Evolutionary conservation across 768 basidiomycete genomes (phyloP), one percentile per base, ranked within the genome.

Genomic region (Collybia sp.): DNA sequence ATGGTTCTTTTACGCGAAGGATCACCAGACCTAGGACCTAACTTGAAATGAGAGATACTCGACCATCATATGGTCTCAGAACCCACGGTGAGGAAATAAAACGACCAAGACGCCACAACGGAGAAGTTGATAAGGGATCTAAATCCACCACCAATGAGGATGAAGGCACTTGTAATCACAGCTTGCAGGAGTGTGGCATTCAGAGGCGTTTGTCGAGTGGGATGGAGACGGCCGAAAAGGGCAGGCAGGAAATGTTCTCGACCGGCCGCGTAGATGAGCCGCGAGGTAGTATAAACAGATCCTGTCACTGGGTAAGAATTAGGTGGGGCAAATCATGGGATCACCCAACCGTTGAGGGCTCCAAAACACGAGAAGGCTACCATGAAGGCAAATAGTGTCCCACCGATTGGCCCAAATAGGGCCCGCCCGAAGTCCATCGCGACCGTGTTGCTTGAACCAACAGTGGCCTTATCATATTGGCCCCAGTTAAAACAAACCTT

Each of bases 311-410:
- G 42, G 51, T 47, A 49, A 44, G 45, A 30, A 35, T 47, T 37
- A 38, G 37, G 12, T 31, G 30, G 11, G 18, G 12, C 35, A 37
- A 6, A 38, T 34, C 13, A 25, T 6, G 12, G 19, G 36, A 39
- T 45, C 57, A 59, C 52, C n/a, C 36, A 55, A 81, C 93, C 88
- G 60, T 96, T 95, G 43, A 99, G 66, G 1, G 96, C 93, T 13
- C 95, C 95, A 53, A 99, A 92, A 61, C 93, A 96, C 2, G 93
- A 96, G 47, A 97, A 76, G 1, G 93, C 90, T 12, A 99, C 95
- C 76, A 93, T 82, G 42, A 84, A 73, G 1, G 95, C 91, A 60
- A 99, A 96, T 12, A 93, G 56, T 5, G 81, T 78, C 1, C 88
- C 93, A 25, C 96, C 95, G n/a, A 85, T 64, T 4, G 85, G 80